Base-by-base conservation (phyloP, 164 flowering plant genomes). In the Platanus orientalis region DNA sequence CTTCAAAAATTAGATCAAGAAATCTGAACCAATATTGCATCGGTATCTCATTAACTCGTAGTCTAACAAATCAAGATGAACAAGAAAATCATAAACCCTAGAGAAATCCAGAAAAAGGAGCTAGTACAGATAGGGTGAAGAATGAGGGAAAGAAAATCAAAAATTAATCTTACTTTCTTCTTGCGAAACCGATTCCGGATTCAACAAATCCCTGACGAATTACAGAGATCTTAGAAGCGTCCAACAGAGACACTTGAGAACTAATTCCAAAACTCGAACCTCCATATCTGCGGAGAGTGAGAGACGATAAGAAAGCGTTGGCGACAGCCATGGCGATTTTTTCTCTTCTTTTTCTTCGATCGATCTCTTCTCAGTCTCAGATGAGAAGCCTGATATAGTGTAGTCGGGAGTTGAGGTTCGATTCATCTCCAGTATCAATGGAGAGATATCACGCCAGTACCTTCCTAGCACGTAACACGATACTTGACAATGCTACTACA, bases 321-420 rank as follows among this genome's bases (percentile, higher is more conserved):
- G 71, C 28, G 57, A 75, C 23, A 5, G 75, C 79, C 79, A 75
- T 71, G 44, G 66, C 26, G 40, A 28, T 50, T 17, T 21, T 9
- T 0, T 51, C 29, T 7, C 53, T 21, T 28, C 16, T 12, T 47
- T 11, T 44, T 3, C 5, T 6, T 21, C 7, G 25, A 6, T 7
- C 0, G 9, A 19, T 27, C 20, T 44, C 1, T 2, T 1, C 26
- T 26, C 12, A 7, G 1, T n/a, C n/a, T n/a, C n/a, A n/a, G n/a
- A n/a, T n/a, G n/a, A n/a, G n/a, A n/a, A n/a, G n/a, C n/a, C n/a
- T n/a, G n/a, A n/a, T n/a, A n/a, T n/a, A n/a, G n/a, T n/a, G n/a
- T n/a, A n/a, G n/a, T n/a, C n/a, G n/a, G n/a, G n/a, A n/a, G n/a
- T n/a, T n/a, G n/a, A n/a, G n/a, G n/a, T n/a, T n/a, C n/a, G n/a